Percentiles rank a stretch among this genome's conserved stretches.
These are phyloP conservation scores for Davidsoniella eucalypti DNA, from an alignment of 2,329 filamentous ascomycete species.

Conservation along the genomic window DNA sequence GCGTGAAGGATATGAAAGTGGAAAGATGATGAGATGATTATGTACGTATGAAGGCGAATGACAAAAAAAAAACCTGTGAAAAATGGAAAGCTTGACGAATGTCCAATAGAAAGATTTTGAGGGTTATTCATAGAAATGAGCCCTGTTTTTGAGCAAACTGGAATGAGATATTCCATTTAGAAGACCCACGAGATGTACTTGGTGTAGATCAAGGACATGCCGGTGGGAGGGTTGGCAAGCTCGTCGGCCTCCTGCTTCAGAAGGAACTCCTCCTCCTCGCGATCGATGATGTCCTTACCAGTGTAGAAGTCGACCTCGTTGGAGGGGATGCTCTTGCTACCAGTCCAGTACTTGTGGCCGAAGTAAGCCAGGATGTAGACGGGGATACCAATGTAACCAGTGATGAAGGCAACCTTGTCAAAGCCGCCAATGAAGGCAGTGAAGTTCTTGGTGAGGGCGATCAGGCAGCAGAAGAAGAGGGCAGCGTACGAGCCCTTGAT, in stretches of 20 bases:
- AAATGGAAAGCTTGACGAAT: not conserved
- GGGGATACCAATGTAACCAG: conserved; percentile 61
- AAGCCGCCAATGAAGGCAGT: conserved; percentile 44
- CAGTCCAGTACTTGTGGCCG: conserved; percentile 45
- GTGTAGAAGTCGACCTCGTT: conserved; percentile 51
- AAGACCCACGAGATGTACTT: conserved; percentile 14
- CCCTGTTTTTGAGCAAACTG: too few relatives aligned
- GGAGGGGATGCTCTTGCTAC: conserved; percentile 37
- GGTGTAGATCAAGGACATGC: conserved; percentile 12
- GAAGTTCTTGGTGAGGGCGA: conserved; percentile 72
- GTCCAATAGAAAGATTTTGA: too few relatives aligned
- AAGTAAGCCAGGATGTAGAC: conserved; percentile 54
- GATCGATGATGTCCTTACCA: conserved; percentile 57
- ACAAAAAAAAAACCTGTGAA: too few relatives aligned
- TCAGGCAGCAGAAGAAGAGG: conserved; percentile 53
- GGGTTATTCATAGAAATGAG: not conserved
- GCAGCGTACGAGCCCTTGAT: conserved; percentile 50
- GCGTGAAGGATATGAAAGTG: not conserved
- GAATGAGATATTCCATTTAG: not conserved
- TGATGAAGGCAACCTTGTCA: conserved; percentile 52
- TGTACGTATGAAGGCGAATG: too few relatives aligned
- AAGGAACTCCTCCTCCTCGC: conserved; percentile 54
- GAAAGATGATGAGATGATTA: not conserved
- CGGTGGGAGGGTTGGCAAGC: conserved; percentile 13
- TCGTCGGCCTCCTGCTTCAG: conserved; percentile 22